Conservation (phyloP, 2,329 filamentous ascomycete species). For the Apiospora pterosperma region DNA sequence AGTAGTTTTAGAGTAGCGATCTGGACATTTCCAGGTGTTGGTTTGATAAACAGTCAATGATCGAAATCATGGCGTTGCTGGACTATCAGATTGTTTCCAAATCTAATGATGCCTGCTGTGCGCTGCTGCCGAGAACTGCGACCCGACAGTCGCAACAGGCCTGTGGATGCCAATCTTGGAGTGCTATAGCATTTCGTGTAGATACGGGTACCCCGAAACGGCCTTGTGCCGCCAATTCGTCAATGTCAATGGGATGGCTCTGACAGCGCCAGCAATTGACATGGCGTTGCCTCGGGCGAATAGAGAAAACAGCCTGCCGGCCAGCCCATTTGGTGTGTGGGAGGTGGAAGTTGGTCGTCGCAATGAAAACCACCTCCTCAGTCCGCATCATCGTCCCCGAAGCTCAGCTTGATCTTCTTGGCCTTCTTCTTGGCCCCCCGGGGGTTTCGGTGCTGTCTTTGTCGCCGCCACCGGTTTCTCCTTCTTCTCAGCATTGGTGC, state of each 20-base stretch:
- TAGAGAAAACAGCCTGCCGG: not conserved
- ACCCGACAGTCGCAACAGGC: not conserved
- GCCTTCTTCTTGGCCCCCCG: slow-evolving; percentile 33
- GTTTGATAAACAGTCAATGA: not conserved
- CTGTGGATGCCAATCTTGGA: too few species aligned
- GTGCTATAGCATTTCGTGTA: not conserved
- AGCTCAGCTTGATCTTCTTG: slow-evolving; percentile 67
- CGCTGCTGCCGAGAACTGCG: not conserved
- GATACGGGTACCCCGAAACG: not conserved
- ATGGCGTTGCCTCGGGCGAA: not conserved
- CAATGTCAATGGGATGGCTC: not conserved
- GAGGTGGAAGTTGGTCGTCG: not conserved
- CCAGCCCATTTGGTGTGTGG: not conserved
- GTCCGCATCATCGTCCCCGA: slow-evolving; percentile 54
- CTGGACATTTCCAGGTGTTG: not conserved
- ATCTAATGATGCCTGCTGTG: not conserved
- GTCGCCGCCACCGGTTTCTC: slow-evolving; percentile 17
- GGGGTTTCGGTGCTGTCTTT: slow-evolving; percentile 11
- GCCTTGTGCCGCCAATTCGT: not conserved
- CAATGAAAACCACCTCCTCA: not conserved
- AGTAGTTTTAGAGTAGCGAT: not conserved
- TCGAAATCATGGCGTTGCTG: not conserved
- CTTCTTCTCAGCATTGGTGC: slow-evolving; percentile 9
- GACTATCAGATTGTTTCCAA: not conserved
- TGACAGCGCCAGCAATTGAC: not conserved